Conservation (phyloP, 1,284 basidiomycete genomes). For the Schizophyllum amplum region DNA sequence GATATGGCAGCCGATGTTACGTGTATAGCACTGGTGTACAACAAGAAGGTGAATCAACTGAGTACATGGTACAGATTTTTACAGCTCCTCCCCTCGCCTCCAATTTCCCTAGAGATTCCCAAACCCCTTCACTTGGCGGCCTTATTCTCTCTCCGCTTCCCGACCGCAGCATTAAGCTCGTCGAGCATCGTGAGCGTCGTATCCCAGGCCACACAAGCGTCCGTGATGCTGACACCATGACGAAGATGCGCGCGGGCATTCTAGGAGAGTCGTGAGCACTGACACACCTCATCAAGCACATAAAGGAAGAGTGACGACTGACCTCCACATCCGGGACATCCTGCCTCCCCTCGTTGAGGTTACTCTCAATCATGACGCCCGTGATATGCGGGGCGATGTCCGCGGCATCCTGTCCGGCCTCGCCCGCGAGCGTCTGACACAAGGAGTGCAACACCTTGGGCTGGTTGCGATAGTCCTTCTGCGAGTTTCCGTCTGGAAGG, state of each 20-base stretch:
- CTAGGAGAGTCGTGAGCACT: background rate
- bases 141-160: background rate
- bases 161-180: slow-evolving; percentile 53
- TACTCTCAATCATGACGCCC: slow-evolving; percentile 95
- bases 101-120: no score
- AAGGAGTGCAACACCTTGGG: slow-evolving; percentile 74
- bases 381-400: slow-evolving; percentile 53
- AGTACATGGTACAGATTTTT: no score
- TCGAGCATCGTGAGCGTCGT: slow-evolving; percentile 75
- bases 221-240: slow-evolving; percentile 85
- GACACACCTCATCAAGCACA: no score
- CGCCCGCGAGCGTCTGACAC: slow-evolving; percentile 76
- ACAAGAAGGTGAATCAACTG: no score
- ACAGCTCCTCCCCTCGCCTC: no score
- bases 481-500: slow-evolving; percentile 75
- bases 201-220: slow-evolving; percentile 92
- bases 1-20: no score
- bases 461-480: slow-evolving; percentile 90
- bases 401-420: slow-evolving; percentile 20
- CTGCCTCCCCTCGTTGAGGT: slow-evolving; percentile 84
- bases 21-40: no score
- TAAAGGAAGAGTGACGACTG: background rate
- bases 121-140: no score
- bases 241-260: slow-evolving; percentile 49
- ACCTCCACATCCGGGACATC: slow-evolving; percentile 61